These are phyloP conservation scores for Boletellus ananas DNA, from an alignment of 768 basidiomycete genomes.

Conservation along the genomic window DNA sequence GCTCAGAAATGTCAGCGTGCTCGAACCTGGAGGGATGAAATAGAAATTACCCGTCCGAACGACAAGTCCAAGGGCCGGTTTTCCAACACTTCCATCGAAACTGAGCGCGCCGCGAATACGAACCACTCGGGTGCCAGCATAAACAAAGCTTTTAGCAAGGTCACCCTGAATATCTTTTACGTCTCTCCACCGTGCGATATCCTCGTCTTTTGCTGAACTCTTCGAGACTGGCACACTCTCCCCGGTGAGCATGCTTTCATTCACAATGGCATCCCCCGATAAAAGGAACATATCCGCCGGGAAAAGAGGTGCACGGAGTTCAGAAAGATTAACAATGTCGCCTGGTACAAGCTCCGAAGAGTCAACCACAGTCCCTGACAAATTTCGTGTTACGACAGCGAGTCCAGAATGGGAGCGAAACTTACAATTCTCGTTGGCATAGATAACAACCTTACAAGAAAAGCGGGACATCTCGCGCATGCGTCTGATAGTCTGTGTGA, in stretches of 20 bases:
- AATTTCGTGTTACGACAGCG: not conserved
- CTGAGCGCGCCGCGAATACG: constrained; percentile 67
- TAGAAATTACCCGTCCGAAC: constrained; percentile 68
- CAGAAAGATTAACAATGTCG: constrained; percentile 87
- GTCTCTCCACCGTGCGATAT: constrained; percentile 66
- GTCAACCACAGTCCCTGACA: constrained; percentile 62
- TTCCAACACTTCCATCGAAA: constrained; percentile 47
- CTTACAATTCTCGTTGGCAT: constrained; percentile 71
- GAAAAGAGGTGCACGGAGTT: constrained; percentile 64
- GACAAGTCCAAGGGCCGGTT: constrained; percentile 76
- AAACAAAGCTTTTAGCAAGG: constrained; percentile 78
- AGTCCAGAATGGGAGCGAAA: constrained; percentile 4
- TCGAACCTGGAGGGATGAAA: not conserved
- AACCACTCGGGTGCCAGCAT: constrained; percentile 87
- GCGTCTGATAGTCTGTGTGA: constrained; percentile 71
- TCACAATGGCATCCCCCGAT: constrained; percentile 95
- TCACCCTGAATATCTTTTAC: constrained; percentile 57
- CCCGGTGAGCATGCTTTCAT: constrained; percentile 99
- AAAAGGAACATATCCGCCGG: constrained; percentile 92
- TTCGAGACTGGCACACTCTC: constrained; percentile 98
- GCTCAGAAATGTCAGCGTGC: constrained; percentile 9
- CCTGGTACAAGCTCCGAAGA: constrained; percentile 86
- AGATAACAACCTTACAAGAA: constrained; percentile 69
- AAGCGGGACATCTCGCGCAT: constrained; percentile 98
- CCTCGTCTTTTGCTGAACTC: constrained; percentile 74